Base-by-base conservation (phyloP, 805 yeast genomes). In the Saccharomyces paradoxus region DNA sequence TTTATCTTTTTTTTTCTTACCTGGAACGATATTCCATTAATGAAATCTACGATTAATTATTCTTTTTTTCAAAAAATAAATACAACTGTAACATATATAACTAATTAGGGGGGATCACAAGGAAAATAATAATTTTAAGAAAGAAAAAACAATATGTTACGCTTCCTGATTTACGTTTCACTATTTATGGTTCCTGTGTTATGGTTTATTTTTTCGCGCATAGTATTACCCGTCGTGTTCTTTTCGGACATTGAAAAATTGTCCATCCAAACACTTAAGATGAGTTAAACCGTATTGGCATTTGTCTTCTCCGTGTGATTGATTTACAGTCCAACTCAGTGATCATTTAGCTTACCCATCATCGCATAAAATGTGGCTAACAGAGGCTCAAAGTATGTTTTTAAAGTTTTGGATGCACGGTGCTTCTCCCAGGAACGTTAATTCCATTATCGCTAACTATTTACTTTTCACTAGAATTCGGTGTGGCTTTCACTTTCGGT, bases 401-500 rank as follows among this genome's bases (percentile, higher is more conserved):
- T 47, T 30, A 6, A 21, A 17, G 2, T 48, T 26, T 13, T 24
- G 8, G 10, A 14, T 31, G 30, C 41, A 14, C 27, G 9, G 14
- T 29, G 22, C 44, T 24, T 17, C 31, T 28, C 48, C 49, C 46
- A 48, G 26, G 41, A 26, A 21, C 4, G 5, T 26, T 29, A 22
- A 22, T 21, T 44, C 28, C 4, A 32, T 29, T 46, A 21, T n/a
- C 3, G 55, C 62, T 51, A 53, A 46, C 52, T 12, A 4, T 2
- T 37, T 0, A 28, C 12, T 22, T 54, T 53, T 17, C 50, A 28
- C 8, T 57, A 88, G 96, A 90, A 71, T 83, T 86, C 64, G 98
- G 98, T 41, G 97, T 89, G 21, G 96, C 89, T 2, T 86, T 90
- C 76, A 88, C 96, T 3, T 90, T 95, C 17, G 87, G 86, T 32